A percentile compares a stretch with the other conserved stretches of the same genome.
Evolutionary conservation across 768 basidiomycete genomes (phyloP).

Genomic region (Phlebiopsis flavidoalba): DNA sequence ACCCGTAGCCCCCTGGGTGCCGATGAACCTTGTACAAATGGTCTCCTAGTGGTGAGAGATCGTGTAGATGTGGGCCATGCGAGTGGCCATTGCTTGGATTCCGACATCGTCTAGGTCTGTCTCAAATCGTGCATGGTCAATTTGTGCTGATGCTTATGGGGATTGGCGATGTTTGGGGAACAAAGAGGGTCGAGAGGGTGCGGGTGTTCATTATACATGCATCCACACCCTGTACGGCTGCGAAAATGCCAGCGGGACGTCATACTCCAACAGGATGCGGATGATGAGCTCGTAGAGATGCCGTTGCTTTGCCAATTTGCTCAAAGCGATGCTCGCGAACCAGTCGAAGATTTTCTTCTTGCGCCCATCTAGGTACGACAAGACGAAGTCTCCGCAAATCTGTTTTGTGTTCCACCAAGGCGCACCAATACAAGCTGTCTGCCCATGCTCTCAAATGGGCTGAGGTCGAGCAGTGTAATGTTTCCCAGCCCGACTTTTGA

Average conservation of each 20-base stretch:
- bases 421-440: not conserved
- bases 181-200: slow-evolving; percentile 1
- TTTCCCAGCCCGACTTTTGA: not conserved
- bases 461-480: slow-evolving; percentile 3
- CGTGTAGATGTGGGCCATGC: slow-evolving; percentile 6
- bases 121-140: slow-evolving; percentile 7
- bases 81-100: not conserved
- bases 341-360: not conserved
- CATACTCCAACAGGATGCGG: not conserved
- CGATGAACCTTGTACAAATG: slow-evolving; percentile 5
- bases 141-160: slow-evolving; percentile 3
- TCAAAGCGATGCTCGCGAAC: slow-evolving; percentile 1
- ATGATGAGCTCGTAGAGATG: not conserved
- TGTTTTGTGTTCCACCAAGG: not conserved
- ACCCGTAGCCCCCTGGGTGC: not conserved
- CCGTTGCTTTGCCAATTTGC: not conserved
- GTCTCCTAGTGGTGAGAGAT: slow-evolving; percentile 1
- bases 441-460: slow-evolving; percentile 2
- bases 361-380: not conserved
- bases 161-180: not conserved
- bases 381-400: slow-evolving; percentile 1
- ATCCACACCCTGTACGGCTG: not conserved
- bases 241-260: not conserved
- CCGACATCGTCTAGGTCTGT: slow-evolving; percentile 7
- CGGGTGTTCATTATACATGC: not conserved